phyloP scores from a whole-genome alignment of 1,284 basidiomycete genomes.

The Trichosporon sp. region DNA sequence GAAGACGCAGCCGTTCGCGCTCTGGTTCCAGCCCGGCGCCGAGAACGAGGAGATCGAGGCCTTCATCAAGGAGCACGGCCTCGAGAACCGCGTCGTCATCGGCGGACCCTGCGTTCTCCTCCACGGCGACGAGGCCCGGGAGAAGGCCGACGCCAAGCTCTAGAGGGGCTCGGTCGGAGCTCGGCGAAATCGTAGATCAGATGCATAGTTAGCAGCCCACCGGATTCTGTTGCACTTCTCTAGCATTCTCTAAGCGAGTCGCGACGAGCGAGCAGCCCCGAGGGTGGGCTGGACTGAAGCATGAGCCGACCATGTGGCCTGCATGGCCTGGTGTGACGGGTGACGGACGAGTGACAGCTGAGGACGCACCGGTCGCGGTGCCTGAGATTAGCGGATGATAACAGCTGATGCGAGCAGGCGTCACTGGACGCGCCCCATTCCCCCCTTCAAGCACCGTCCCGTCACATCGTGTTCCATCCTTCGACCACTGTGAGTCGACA shows the following conservation, averaged over 20 bases:
- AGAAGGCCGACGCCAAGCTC: slow-evolving; percentile 20
- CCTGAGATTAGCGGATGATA: not conserved
- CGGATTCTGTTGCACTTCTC: not conserved
- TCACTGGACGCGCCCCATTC: not conserved
- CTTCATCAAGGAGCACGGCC: slow-evolving; percentile 57
- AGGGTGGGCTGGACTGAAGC: not conserved
- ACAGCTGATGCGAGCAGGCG: not conserved
- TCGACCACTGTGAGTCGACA: not conserved
- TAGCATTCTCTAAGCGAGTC: not conserved
- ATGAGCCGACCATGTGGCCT: not conserved
- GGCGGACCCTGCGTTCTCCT: slow-evolving; percentile 72
- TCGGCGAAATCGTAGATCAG: not conserved
- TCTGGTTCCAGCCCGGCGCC: slow-evolving; percentile 84
- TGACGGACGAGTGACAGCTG: not conserved
- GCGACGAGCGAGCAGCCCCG: not conserved
- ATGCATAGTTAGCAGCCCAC: not conserved
- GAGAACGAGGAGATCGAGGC: slow-evolving; percentile 58
- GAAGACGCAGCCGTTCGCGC: slow-evolving; percentile 59
- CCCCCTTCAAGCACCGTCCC: not conserved
- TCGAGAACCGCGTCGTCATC: slow-evolving; percentile 61
- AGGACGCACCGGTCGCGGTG: not conserved
- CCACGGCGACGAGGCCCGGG: slow-evolving; percentile 56
- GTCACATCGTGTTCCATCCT: not conserved
- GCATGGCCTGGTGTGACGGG: no score
- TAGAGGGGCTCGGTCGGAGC: not conserved